Percentiles rank a stretch among this genome's conserved stretches.
These are phyloP conservation scores for Emydomyces testavorans DNA, from an alignment of 2,329 filamentous ascomycete species.

Conservation along the genomic window DNA sequence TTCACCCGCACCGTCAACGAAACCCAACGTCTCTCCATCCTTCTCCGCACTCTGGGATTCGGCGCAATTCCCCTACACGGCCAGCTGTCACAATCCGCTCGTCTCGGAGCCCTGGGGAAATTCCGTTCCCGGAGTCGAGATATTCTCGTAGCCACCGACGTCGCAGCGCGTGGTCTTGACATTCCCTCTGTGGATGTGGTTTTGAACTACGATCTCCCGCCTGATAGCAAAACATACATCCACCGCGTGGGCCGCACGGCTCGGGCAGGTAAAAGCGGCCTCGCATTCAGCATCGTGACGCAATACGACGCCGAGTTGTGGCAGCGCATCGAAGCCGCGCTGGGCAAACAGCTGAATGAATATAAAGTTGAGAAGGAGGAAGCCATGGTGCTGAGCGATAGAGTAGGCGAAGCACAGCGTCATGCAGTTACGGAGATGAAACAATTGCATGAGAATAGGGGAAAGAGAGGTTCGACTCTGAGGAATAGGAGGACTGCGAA, in stretches of 20 bases:
- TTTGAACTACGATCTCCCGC: conserved; percentile 71
- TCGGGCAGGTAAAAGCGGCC: conserved; percentile 70
- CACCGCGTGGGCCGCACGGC: conserved; percentile 81
- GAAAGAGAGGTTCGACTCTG: conserved; percentile 36
- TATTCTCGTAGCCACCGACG: conserved; percentile 83
- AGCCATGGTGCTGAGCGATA: conserved; percentile 65
- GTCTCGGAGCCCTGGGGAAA: conserved; percentile 78
- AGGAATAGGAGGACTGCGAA: conserved; percentile 43
- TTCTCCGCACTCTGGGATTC: conserved; percentile 75
- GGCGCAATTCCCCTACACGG: conserved; percentile 87
- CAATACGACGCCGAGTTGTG: conserved; percentile 81
- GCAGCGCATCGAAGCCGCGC: conserved; percentile 66
- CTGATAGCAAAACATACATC: conserved; percentile 81
- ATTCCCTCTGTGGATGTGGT: conserved; percentile 80
- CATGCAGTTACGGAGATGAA: conserved; percentile 72
- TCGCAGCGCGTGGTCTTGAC: conserved; percentile 80
- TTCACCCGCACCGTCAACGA: conserved; percentile 91
- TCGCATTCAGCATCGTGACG: conserved; percentile 68
- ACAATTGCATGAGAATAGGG: conserved; percentile 57
- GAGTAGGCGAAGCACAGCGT: conserved; percentile 73
- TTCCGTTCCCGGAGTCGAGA: conserved; percentile 71
- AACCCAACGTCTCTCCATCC: conserved; percentile 69
- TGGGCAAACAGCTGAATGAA: conserved; percentile 63
- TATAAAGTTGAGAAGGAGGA: conserved; percentile 65
- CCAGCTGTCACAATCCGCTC: conserved; percentile 75